phyloP scores from a whole-genome alignment of 495 filamentous ascomycete genomes.

The Annulohypoxylon nitens region DNA sequence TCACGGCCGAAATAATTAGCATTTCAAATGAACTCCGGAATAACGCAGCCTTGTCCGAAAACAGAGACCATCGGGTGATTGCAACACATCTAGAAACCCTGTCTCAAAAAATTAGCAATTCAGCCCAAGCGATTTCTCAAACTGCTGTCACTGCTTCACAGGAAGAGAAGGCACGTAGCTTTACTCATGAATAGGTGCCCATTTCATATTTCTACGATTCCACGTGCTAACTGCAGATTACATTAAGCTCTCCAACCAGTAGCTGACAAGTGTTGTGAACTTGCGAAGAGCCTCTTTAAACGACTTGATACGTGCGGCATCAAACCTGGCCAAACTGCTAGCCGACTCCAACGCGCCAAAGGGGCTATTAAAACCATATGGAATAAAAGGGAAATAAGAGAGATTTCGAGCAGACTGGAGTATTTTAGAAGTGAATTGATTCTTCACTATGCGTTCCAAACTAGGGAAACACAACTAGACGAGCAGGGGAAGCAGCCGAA shows the following conservation, averaged over 20 bases:
- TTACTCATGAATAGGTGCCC: not conserved
- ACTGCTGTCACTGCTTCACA: not conserved
- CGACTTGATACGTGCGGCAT: slow-evolving; percentile 24
- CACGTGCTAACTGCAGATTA: not conserved
- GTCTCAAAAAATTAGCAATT: slow-evolving; percentile 24
- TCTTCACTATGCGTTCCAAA: slow-evolving; percentile 15
- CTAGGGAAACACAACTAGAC: slow-evolving; percentile 21
- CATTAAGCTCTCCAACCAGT: slow-evolving; percentile 28
- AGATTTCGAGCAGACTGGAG: slow-evolving; percentile 23
- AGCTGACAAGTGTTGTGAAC: slow-evolving; percentile 23
- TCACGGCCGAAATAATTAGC: slow-evolving; percentile 43
- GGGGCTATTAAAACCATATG: slow-evolving; percentile 13
- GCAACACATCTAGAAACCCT: slow-evolving; percentile 24
- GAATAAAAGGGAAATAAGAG: slow-evolving; percentile 29
- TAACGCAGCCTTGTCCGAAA: slow-evolving; percentile 37
- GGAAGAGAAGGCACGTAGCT: slow-evolving; percentile 17
- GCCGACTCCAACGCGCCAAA: slow-evolving; percentile 20
- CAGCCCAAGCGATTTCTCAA: slow-evolving; percentile 26
- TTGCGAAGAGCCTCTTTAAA: slow-evolving; percentile 21
- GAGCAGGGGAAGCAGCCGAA: slow-evolving; percentile 11
- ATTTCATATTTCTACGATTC: not conserved
- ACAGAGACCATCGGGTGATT: slow-evolving; percentile 25
- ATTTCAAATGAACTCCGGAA: slow-evolving; percentile 41
- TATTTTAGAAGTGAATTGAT: slow-evolving; percentile 22
- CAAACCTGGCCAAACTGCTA: slow-evolving; percentile 7